Base-by-base conservation (phyloP, 192 early-diverging fungal species). In the Mortierella antarctica region DNA sequence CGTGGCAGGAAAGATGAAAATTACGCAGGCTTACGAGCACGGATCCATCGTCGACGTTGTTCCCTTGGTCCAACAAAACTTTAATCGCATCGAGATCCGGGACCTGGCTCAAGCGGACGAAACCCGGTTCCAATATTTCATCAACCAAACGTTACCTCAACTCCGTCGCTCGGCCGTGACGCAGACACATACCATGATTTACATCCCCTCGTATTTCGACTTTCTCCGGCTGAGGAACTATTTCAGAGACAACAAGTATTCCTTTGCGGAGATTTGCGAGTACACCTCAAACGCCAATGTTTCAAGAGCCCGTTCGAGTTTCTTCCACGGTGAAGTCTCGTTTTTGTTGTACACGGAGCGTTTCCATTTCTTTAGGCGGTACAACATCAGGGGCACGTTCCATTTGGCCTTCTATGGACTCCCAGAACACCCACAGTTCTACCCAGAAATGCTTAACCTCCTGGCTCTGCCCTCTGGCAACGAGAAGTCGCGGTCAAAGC, bases 141-240 rank as follows among this genome's bases (percentile, higher is more conserved):
- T 90, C 42, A 20, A 61, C 7, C 47, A 89, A 79, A 87, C 91
- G 17, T 67, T 95, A 12, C 93, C 93, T 17, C 82, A 82, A 9
- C 71, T 92, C 44, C 73, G 88, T 65, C 86, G 83, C 64, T 84
- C 86, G 13, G 77, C 86, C n/a, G 77, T 86, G 18, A 87, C 73
- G 0, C 84, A 92, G 85, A 77, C 89, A 50, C 86, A 89, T 84
- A 85, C 91, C 64, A 81, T 95, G 61, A 88, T 99, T 50, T 95
- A 95, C 83, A 89, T 96, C 2, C 93, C 97, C 10, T 95, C 93
- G 10, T 99, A 99, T 75, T 97, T 98, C 89, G 98, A 99, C 71
- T 99, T 92, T 89, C 94, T 99, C 14, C 88, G 96, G 9, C 62
- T 99, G 51, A 87, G 97, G 51, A 99, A 99, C 75, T 91, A 94